A percentile compares a stretch with the other conserved stretches of the same genome.
Evolutionary conservation across 257 asterid genomes (phyloP).

Genomic region (Leptodermis oblonga): DNA sequence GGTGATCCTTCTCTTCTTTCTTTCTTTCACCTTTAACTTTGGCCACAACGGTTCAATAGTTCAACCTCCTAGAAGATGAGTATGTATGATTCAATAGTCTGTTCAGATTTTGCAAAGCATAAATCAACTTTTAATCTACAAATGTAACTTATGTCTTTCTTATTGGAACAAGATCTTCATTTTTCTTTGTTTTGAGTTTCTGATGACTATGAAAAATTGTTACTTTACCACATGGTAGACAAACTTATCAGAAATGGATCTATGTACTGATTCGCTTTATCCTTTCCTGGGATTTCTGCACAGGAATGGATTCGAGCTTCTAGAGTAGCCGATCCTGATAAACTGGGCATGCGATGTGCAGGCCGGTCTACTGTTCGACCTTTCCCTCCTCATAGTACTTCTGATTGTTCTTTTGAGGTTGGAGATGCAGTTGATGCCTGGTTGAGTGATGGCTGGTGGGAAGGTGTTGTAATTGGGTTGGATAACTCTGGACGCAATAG

Average conservation of each 20-base stretch:
- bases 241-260: background rate
- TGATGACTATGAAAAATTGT: constrained; percentile 1
- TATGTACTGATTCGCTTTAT: background rate
- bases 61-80: background rate
- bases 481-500: constrained; percentile 19
- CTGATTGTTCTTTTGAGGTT: constrained; percentile 25
- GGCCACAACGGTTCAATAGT: background rate
- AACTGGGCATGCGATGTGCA: constrained; percentile 42
- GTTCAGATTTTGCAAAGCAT: background rate
- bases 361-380: constrained; percentile 60
- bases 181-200: background rate
- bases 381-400: constrained; percentile 33
- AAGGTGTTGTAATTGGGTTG: constrained; percentile 45
- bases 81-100: background rate
- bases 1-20: background rate
- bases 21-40: background rate
- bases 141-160: background rate
- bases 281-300: constrained; percentile 8
- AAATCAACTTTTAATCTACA: background rate
- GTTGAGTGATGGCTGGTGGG: constrained; percentile 84
- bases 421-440: constrained; percentile 69
- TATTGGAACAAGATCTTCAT: background rate
- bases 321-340: constrained; percentile 48
- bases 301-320: constrained; percentile 50
- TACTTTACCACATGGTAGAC: background rate